Percentiles rank a stretch among this genome's conserved stretches.
These are phyloP conservation scores for Suhomyces yuchorum DNA, from an alignment of 1,139 yeast genomes.

Conservation along the genomic window DNA sequence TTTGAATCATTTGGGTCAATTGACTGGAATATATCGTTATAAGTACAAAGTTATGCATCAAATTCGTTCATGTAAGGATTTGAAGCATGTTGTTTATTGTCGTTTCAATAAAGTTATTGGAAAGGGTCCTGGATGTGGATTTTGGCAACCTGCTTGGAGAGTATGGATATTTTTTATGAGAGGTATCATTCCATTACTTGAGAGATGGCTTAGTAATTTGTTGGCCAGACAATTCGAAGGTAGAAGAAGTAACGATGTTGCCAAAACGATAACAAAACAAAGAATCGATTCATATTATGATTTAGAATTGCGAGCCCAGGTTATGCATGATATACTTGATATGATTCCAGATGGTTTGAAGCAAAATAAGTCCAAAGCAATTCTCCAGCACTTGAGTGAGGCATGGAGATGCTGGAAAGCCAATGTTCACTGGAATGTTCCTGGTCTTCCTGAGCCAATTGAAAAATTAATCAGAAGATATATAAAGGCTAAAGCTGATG, in stretches of 20 bases:
- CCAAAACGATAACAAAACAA: conserved; percentile 93
- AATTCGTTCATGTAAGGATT: conserved; percentile 91
- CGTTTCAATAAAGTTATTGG: conserved; percentile 82
- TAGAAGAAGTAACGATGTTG: conserved; percentile 85
- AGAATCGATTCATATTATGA: conserved; percentile 95
- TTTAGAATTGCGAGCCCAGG: conserved; percentile 89
- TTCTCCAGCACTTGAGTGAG: conserved; percentile 91
- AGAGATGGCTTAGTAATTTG: conserved; percentile 92
- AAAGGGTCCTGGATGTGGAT: conserved; percentile 98
- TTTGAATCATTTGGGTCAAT: conserved; percentile 89
- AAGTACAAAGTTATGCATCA: conserved; percentile 98
- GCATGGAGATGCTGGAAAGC: conserved; percentile 99
- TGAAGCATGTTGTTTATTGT: conserved; percentile 87
- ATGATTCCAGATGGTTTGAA: conserved; percentile 96
- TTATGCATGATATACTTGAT: conserved; percentile 92
- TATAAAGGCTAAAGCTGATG: conserved; percentile 93
- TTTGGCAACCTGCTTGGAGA: conserved; percentile 99
- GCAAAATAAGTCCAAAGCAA: conserved; percentile 82
- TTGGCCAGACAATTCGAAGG: conserved; percentile 96
- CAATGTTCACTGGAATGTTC: conserved; percentile 96
- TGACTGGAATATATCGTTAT: conserved; percentile 95
- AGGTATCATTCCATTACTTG: conserved; percentile 90
- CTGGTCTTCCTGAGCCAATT: conserved; percentile 92
- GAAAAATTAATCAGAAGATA: conserved; percentile 85
- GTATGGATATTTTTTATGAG: conserved; percentile 92